Percentiles rank a stretch among this genome's conserved stretches.
Evolutionary conservation across 2,329 filamentous ascomycete species (phyloP).

Genomic region (Ceratocystis alfenasii): DNA sequence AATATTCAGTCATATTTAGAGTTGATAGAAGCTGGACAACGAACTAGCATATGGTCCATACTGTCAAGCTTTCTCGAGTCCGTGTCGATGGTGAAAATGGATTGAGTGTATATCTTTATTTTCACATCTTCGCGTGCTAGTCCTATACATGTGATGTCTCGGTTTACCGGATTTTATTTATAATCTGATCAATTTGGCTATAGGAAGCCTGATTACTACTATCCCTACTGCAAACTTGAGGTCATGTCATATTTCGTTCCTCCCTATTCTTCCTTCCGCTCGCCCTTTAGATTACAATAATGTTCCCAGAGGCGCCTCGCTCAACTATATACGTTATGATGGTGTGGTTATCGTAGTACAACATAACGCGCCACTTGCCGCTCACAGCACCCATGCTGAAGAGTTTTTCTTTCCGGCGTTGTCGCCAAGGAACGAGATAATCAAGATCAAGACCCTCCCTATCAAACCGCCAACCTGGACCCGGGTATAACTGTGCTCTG

Average conservation of each 20-base stretch:
- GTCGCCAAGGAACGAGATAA: conserved; percentile 11
- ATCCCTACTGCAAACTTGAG: neutral
- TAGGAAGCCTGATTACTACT: too few species aligned
- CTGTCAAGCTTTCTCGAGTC: too few species aligned
- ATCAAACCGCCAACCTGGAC: neutral
- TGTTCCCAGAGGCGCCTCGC: conserved; percentile 29
- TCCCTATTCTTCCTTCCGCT: neutral
- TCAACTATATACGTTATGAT: conserved; percentile 58
- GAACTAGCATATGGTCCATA: too few species aligned
- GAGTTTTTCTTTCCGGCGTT: neutral
- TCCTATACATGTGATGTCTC: too few species aligned
- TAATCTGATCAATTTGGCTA: too few species aligned
- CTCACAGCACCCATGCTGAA: conserved; percentile 23
- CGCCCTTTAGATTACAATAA: conserved; percentile 5
- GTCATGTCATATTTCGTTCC: neutral
- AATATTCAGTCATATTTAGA: neutral
- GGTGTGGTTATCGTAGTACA: conserved; percentile 60
- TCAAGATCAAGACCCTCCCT: neutral
- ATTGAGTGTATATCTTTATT: too few species aligned
- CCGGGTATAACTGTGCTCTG: neutral
- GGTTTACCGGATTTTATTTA: too few species aligned
- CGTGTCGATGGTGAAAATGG: too few species aligned
- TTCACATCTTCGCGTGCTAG: too few species aligned
- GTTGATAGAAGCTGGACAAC: too few species aligned
- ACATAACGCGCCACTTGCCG: conserved; percentile 52